Conservation (phyloP, 1,284 basidiomycete species). For the Xerocomus amazonicus region DNA sequence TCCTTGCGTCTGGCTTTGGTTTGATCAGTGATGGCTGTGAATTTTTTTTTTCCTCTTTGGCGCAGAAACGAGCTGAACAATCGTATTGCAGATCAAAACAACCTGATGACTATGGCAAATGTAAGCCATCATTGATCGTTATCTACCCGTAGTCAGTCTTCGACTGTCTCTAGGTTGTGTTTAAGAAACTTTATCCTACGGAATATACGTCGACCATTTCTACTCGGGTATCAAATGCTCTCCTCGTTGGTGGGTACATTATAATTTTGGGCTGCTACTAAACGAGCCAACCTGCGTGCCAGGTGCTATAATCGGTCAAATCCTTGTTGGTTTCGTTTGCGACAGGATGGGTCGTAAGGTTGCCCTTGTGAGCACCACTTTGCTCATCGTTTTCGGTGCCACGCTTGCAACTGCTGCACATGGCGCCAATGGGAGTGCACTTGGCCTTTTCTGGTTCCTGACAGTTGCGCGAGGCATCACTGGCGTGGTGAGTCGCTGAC, state of each 20-base stretch:
- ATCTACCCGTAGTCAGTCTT: neutral
- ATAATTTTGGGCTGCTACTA: slow-evolving; percentile 11
- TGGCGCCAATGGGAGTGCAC: slow-evolving; percentile 53
- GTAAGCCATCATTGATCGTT: slow-evolving; percentile 29
- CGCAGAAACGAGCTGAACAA: slow-evolving; percentile 4
- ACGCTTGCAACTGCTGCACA: slow-evolving; percentile 71
- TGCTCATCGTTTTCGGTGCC: slow-evolving; percentile 68
- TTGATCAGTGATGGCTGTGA: slow-evolving; percentile 69
- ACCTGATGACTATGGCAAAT: slow-evolving; percentile 64
- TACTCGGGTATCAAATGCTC: slow-evolving; percentile 70
- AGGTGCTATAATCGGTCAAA: slow-evolving; percentile 67
- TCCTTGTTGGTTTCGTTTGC: slow-evolving; percentile 65
- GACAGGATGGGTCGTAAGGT: slow-evolving; percentile 72
- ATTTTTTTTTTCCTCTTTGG: slow-evolving; percentile 17
- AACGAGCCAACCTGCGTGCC: slow-evolving; percentile 10
- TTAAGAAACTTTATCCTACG: slow-evolving; percentile 58
- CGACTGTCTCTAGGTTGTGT: slow-evolving; percentile 45
- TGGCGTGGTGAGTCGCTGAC: slow-evolving; percentile 51
- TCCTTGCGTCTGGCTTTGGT: slow-evolving; percentile 61
- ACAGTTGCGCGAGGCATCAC: slow-evolving; percentile 70
- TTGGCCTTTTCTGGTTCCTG: slow-evolving; percentile 75
- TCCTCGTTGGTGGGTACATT: slow-evolving; percentile 58
- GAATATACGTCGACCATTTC: slow-evolving; percentile 59
- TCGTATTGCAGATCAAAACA: slow-evolving; percentile 57
- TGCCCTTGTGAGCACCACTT: slow-evolving; percentile 67